Conservation (phyloP, 1,284 basidiomycete genomes). For the Melampsora abietis-canadensis region DNA sequence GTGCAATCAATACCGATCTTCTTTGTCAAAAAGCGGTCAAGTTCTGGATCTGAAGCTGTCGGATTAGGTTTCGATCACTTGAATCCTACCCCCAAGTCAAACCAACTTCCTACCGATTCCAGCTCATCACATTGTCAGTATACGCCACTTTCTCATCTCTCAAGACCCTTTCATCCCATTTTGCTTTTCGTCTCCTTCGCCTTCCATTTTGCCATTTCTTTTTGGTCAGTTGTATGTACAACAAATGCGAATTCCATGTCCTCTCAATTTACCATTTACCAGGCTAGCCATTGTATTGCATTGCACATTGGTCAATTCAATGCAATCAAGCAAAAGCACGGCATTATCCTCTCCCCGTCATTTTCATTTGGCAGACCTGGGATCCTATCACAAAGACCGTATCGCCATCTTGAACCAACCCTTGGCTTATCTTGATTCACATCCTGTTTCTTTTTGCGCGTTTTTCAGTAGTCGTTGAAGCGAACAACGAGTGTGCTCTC, state of each 20-base stretch:
- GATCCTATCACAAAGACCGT: too few species aligned
- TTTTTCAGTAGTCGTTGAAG: not conserved
- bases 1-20: conserved; percentile 35
- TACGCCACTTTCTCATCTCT: not conserved
- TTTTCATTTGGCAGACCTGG: too few species aligned
- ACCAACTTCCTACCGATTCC: not conserved
- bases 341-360: too few species aligned
- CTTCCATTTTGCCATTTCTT: not conserved
- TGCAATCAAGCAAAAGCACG: too few species aligned
- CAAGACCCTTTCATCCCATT: not conserved
- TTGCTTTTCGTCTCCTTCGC: too few species aligned
- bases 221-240: not conserved
- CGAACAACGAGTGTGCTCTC: not conserved
- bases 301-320: too few species aligned
- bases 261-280: too few species aligned
- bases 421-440: not conserved
- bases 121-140: not conserved
- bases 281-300: too few species aligned
- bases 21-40: conserved; percentile 14
- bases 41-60: not conserved
- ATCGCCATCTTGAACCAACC: too few species aligned
- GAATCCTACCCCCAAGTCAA: not conserved
- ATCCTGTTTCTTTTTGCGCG: not conserved
- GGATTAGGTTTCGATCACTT: conserved; percentile 11
- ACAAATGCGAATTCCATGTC: too few species aligned